Conservation (phyloP, 306 rosid species). For the Phaseolus lunatus region DNA sequence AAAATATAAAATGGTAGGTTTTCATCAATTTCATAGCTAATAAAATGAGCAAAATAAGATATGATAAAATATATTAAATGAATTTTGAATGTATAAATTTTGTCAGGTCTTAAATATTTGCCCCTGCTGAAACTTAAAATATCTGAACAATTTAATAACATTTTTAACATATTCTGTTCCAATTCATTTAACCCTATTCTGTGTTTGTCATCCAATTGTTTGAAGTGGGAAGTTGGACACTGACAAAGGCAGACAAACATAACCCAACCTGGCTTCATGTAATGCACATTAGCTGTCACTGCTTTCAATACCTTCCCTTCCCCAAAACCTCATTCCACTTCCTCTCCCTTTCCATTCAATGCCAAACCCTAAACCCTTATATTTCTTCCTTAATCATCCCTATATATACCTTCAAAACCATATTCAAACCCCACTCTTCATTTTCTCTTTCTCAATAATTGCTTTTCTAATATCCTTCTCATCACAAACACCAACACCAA, state of each 20-base stretch:
- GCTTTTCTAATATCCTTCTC: neutral
- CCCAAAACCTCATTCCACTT: neutral
- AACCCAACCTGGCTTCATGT: neutral
- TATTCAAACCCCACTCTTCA: neutral
- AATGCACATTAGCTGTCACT: conserved; percentile 8
- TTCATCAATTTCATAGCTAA: too few species aligned
- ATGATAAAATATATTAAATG: too few species aligned
- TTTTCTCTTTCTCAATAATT: neutral
- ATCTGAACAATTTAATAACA: too few species aligned
- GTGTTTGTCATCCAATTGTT: neutral
- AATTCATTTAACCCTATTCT: too few species aligned
- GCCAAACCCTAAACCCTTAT: neutral
- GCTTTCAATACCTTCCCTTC: neutral
- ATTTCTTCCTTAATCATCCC: too few species aligned
- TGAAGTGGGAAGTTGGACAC: neutral
- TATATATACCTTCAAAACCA: neutral
- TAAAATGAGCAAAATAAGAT: too few species aligned
- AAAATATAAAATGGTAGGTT: too few species aligned
- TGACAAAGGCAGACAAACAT: neutral
- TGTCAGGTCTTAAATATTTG: too few species aligned
- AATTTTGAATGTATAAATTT: too few species aligned
- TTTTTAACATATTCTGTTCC: too few species aligned
- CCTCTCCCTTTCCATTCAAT: neutral
- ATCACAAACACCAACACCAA: neutral
- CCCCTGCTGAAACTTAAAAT: too few species aligned